These are phyloP conservation scores for Medicago arabica DNA, from an alignment of 306 rosid species.

Conservation along the genomic window DNA sequence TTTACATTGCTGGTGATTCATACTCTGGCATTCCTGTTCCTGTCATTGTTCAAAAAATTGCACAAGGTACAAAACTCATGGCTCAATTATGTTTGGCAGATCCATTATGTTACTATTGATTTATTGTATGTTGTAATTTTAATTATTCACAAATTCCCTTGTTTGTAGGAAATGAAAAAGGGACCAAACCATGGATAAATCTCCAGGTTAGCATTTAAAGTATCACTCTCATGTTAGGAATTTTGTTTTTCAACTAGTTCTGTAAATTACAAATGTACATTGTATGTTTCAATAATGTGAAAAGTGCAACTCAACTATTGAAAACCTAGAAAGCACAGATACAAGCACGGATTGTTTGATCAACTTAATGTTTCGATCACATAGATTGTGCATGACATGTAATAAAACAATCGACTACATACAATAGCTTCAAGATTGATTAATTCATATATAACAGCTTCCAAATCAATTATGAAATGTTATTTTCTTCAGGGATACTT, in stretches of 20 bases:
- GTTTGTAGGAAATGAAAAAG: slow-evolving; percentile 62
- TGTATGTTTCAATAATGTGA: not conserved
- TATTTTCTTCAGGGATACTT: slow-evolving; percentile 62
- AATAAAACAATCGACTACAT: not conserved
- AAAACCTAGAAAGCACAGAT: not conserved
- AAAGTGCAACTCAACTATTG: not conserved
- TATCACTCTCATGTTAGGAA: not conserved
- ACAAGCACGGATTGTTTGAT: not conserved
- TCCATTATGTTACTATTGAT: not conserved
- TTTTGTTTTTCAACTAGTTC: slow-evolving; percentile 15
- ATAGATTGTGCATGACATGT: not conserved
- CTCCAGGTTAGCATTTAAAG: slow-evolving; percentile 52
- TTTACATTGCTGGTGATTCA: slow-evolving; percentile 75
- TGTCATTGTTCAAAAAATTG: slow-evolving; percentile 54
- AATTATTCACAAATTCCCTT: not conserved
- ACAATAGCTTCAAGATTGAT: too few relatives aligned
- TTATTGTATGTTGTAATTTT: not conserved
- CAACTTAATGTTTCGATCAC: not conserved
- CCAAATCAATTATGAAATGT: not conserved
- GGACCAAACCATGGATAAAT: slow-evolving; percentile 57
- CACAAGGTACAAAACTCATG: slow-evolving; percentile 50
- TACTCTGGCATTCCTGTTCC: slow-evolving; percentile 75
- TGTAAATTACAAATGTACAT: not conserved
- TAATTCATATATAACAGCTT: not conserved
- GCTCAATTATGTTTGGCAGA: not conserved